A percentile compares a stretch with the other conserved stretches of the same genome.
Conservation (phyloP, 139 green algal species). For the Haematococcus lacustris region DNA sequence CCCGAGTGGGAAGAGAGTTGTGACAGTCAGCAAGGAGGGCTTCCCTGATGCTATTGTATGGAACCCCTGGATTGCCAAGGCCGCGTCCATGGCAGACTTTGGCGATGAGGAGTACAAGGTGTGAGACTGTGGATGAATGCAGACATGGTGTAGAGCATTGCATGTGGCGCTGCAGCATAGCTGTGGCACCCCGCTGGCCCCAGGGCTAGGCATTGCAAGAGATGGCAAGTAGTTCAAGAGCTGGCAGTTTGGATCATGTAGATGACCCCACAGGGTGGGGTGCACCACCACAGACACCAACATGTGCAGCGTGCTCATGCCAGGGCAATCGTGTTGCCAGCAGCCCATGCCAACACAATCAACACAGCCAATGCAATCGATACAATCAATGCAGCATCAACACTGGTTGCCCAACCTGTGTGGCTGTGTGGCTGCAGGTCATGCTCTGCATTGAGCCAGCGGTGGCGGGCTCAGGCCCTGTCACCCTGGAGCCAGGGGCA, state of each 20-base stretch:
- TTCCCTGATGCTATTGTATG: constrained; percentile 73
- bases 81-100: constrained; percentile 61
- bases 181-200: background rate
- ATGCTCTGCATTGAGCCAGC: constrained; percentile 74
- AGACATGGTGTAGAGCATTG: background rate
- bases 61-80: constrained; percentile 73
- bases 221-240: background rate
- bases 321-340: background rate
- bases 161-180: background rate
- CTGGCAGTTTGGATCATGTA: background rate
- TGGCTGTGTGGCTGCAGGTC: constrained; percentile 16
- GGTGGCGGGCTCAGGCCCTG: constrained; percentile 45
- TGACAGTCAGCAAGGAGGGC: too few relatives aligned
- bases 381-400: too few relatives aligned
- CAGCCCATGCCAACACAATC: too few relatives aligned
- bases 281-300: too few relatives aligned
- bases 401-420: too few relatives aligned
- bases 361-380: too few relatives aligned
- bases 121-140: background rate
- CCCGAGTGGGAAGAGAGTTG: too few relatives aligned
- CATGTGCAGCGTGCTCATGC: too few relatives aligned
- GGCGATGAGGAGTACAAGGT: constrained; percentile 67
- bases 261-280: too few relatives aligned
- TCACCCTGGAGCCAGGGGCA: constrained; percentile 34
- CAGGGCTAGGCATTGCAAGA: background rate